Base-by-base conservation (phyloP, 139 green algal species). In the Spirogloea muscicola region DNA sequence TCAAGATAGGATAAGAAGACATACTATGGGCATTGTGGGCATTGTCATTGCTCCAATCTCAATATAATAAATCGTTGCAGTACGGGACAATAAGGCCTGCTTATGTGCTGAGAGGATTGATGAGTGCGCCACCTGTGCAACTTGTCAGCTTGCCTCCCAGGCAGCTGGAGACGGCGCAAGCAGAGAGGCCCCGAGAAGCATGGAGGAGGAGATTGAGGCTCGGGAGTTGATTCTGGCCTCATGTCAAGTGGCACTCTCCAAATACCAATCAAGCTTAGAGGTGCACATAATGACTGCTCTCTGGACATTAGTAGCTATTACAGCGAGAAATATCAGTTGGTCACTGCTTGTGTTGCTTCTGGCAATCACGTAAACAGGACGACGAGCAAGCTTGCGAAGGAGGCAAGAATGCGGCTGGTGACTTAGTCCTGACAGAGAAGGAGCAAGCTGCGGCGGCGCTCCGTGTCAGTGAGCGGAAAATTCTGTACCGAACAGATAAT, bases 401-500 rank as follows among this genome's bases (percentile, higher is more conserved):
- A n/a, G n/a, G n/a, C n/a, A n/a, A n/a, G n/a, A n/a, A n/a, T n/a
- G n/a, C n/a, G n/a, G n/a, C n/a, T n/a, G n/a, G n/a, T n/a, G n/a
- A n/a, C n/a, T n/a, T n/a, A n/a, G n/a, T n/a, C n/a, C n/a, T n/a
- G n/a, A n/a, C n/a, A n/a, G n/a, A 76, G 27, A 51, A n/a, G 5
- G 67, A 34, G 67, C 46, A 42, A 18, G 67, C 67, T 36, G 67
- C 67, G 31, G 67, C 67, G 5, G 46, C 67, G 2, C 46, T 76
- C 10, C 7, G 67, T 2, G 25, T 7, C 38, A 76, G 67, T 1
- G 67, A 76, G 42, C 25, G 67, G n/a, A 61, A 42, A 31, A 76
- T 76, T 46, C 58, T 76, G 49, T 68, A 61, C 27, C 46, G 67
- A 21, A 40, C 67, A 59, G 67, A 76, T 34, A 42, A 51, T 27